A percentile compares a stretch with the other conserved stretches of the same genome.
Evolutionary conservation across 2,329 filamentous ascomycete genomes (phyloP).

Genomic region (Phaeosphaeria sp.): DNA sequence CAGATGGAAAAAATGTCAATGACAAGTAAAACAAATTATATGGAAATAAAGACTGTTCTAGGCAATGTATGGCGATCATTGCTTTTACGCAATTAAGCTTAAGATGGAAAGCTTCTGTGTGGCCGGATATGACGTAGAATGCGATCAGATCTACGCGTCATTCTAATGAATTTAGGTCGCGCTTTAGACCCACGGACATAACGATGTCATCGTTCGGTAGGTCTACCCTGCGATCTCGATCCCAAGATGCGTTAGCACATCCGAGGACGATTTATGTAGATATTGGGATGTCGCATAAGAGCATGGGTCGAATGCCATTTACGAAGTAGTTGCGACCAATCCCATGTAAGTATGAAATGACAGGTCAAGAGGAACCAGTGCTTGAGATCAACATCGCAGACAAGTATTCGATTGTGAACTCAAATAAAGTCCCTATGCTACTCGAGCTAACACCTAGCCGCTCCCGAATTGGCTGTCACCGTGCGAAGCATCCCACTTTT

Average conservation of each 20-base stretch:
- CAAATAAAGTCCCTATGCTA: background rate
- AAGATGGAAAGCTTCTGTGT: background rate
- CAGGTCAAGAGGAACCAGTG: background rate
- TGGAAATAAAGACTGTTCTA: background rate
- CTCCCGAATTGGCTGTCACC: background rate
- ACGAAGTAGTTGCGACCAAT: background rate
- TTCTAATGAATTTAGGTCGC: background rate
- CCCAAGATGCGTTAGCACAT: background rate
- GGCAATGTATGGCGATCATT: constrained; percentile 4
- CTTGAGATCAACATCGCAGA: background rate
- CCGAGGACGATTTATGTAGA: background rate
- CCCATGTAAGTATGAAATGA: background rate
- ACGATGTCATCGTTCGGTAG: background rate
- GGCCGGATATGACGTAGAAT: constrained; percentile 4
- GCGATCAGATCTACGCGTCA: constrained; percentile 6
- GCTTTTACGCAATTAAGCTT: background rate
- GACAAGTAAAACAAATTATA: background rate
- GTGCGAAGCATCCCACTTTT: background rate
- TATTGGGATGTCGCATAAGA: background rate
- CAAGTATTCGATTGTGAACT: background rate
- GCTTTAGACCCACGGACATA: background rate
- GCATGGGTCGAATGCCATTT: background rate
- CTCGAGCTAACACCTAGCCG: background rate
- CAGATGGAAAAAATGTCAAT: background rate
- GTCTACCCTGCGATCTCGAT: background rate